Evolutionary conservation across 2,329 filamentous ascomycete species (phyloP).

Genomic region (Chaetomium strumarium): DNA sequence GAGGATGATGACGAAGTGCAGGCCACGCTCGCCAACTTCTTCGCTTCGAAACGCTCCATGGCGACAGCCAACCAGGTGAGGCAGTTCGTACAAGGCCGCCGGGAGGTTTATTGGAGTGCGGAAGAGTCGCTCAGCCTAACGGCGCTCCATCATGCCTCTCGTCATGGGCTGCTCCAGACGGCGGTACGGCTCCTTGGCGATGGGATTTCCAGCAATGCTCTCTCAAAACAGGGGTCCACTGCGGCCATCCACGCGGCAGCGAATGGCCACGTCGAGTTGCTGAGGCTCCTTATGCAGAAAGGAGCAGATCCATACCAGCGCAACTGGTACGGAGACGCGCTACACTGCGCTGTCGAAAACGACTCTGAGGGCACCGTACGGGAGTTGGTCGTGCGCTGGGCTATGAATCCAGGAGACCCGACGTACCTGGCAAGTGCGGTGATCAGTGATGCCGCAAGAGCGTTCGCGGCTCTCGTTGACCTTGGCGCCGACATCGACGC

Average conservation of each 20-base stretch:
- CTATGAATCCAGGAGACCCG: neutral
- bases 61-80: neutral
- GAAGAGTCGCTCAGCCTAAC: constrained; percentile 14
- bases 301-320: constrained; percentile 13
- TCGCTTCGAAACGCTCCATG: neutral
- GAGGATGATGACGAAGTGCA: constrained; percentile 4
- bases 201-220: neutral
- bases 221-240: neutral
- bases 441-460: neutral
- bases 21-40: neutral
- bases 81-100: constrained; percentile 3
- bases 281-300: constrained; percentile 7
- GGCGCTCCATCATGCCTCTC: constrained; percentile 11
- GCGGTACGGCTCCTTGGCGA: neutral
- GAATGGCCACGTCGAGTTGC: neutral
- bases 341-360: constrained; percentile 15
- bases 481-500: neutral
- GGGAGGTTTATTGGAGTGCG: constrained; percentile 4
- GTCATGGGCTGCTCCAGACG: neutral
- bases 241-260: constrained; percentile 8
- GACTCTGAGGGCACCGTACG: constrained; percentile 1
- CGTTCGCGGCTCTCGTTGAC: neutral
- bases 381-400: constrained; percentile 1
- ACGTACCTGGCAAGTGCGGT: neutral
- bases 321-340: constrained; percentile 20